Evolutionary conservation across 163 green algal species (phyloP).

Genomic region (Volvox carteri): DNA sequence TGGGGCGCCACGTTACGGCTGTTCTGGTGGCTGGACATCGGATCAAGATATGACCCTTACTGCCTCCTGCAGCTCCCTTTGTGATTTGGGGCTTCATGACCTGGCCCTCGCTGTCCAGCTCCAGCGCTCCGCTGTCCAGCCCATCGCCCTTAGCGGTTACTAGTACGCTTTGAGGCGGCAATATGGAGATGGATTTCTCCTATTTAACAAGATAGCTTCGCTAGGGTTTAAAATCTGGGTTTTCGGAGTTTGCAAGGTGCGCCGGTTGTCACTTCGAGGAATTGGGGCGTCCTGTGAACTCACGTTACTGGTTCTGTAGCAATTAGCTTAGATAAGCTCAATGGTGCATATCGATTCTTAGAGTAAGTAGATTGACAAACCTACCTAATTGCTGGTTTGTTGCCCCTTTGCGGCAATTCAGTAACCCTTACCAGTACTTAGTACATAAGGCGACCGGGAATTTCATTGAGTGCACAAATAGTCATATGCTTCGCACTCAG

Average conservation of each 20-base stretch:
- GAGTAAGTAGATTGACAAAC: background rate
- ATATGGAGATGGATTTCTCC: background rate
- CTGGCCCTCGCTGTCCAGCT: background rate
- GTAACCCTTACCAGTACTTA: background rate
- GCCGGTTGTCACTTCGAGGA: slow-evolving; percentile 33
- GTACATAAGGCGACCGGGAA: no score
- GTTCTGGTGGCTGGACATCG: background rate
- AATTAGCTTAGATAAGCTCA: background rate
- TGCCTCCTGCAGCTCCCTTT: background rate
- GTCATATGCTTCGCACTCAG: no score
- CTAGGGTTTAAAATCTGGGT: background rate
- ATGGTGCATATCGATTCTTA: background rate
- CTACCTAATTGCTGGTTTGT: background rate
- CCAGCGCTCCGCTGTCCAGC: background rate
- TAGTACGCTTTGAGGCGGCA: background rate
- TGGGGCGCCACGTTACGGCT: background rate
- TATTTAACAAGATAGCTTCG: background rate
- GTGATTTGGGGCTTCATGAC: background rate
- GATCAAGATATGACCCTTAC: background rate
- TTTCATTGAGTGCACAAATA: no score
- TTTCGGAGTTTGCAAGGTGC: background rate
- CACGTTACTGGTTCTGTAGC: background rate
- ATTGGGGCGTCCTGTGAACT: background rate
- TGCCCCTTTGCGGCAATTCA: background rate
- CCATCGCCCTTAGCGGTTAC: background rate